Conservation (phyloP, 345 rosid genomes). For the Rhizophora apiculata region DNA sequence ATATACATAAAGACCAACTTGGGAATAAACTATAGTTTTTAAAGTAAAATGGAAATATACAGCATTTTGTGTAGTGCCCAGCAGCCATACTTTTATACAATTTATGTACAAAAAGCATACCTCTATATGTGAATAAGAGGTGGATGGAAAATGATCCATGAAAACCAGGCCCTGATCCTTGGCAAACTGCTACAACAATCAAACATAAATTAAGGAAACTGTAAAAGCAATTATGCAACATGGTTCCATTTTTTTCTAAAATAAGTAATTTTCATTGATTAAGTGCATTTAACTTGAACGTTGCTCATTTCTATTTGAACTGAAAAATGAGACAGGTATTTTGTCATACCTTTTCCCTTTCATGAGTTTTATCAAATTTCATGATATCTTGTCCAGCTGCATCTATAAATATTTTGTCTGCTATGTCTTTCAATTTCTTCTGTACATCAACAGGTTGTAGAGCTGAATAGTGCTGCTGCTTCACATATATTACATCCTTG, state of each 20-base stretch:
- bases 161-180: slow-evolving; percentile 24
- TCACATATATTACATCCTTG: slow-evolving; percentile 25
- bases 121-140: slow-evolving; percentile 33
- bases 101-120: slow-evolving; percentile 15
- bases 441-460: slow-evolving; percentile 25
- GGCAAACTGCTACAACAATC: slow-evolving; percentile 15
- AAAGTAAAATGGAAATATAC: not conserved
- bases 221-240: not conserved
- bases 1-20: not conserved
- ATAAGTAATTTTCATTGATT: not conserved
- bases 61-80: not conserved
- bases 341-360: slow-evolving; percentile 29
- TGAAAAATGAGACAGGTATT: not conserved
- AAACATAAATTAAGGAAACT: not conserved
- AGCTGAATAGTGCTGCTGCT: slow-evolving; percentile 26
- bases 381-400: slow-evolving; percentile 13
- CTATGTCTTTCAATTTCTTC: slow-evolving; percentile 27
- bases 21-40: not conserved
- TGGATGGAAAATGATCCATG: slow-evolving; percentile 27
- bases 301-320: not conserved
- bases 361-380: slow-evolving; percentile 10
- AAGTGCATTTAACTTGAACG: not conserved
- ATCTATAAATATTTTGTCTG: slow-evolving; percentile 23
- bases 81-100: not conserved
- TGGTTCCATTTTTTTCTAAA: not conserved